These are phyloP conservation scores for Neonectria punicea DNA, from an alignment of 2,329 filamentous ascomycete species.

Conservation along the genomic window DNA sequence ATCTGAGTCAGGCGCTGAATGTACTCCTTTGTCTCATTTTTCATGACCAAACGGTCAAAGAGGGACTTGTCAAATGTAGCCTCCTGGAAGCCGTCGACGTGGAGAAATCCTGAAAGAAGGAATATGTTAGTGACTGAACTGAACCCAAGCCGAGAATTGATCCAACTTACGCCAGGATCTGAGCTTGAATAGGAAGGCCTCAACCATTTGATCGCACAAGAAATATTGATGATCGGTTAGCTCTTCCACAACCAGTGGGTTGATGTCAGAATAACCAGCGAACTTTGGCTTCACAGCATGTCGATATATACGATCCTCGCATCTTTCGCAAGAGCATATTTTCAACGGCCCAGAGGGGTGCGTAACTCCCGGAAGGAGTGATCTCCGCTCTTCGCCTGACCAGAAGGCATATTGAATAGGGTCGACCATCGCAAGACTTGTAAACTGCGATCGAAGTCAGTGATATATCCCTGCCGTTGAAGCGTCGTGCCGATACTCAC, in stretches of 20 bases:
- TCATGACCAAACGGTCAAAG: background rate
- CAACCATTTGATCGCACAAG: conserved; percentile 21
- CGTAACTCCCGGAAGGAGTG: background rate
- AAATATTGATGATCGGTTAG: conserved; percentile 31
- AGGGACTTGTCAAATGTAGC: background rate
- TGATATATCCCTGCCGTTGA: background rate
- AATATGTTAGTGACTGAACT: background rate
- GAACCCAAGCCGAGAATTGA: background rate
- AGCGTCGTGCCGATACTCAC: background rate
- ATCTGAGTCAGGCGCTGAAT: background rate
- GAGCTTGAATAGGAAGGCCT: conserved; percentile 32
- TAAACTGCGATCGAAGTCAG: background rate
- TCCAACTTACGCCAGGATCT: conserved; percentile 26
- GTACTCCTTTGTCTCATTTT: background rate
- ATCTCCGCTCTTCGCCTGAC: background rate
- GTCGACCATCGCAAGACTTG: background rate
- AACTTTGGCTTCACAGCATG: background rate
- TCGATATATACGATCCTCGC: background rate
- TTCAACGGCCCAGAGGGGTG: background rate
- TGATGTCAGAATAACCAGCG: background rate
- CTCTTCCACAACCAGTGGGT: background rate
- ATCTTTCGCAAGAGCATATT: background rate
- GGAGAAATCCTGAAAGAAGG: background rate
- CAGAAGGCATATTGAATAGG: background rate
- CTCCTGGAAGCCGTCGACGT: background rate